Evolutionary conservation across 495 filamentous ascomycete genomes (phyloP).

Genomic region (Rostrohypoxylon terebratum): DNA sequence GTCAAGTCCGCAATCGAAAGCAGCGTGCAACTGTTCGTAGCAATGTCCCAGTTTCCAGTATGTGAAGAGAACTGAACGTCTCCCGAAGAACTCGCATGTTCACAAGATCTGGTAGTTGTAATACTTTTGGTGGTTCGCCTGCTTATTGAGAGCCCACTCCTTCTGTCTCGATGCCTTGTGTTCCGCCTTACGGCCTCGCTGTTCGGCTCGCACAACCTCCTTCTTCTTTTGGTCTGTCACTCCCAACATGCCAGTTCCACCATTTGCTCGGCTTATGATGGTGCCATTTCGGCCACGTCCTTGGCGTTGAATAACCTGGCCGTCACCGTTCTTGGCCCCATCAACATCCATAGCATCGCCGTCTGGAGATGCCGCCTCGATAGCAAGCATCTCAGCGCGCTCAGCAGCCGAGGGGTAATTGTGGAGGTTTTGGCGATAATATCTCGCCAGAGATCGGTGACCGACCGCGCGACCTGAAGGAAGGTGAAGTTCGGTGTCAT

Average conservation of each 20-base stretch:
- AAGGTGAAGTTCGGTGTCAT: conserved; percentile 94
- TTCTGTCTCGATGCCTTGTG: conserved; percentile 57
- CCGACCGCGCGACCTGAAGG: conserved; percentile 90
- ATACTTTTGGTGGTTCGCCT: conserved; percentile 50
- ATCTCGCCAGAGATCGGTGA: conserved; percentile 84
- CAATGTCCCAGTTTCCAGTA: not conserved
- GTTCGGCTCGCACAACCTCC: conserved; percentile 71
- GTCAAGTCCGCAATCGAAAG: conserved; percentile 3
- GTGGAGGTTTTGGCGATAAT: conserved; percentile 93
- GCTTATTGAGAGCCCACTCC: conserved; percentile 46
- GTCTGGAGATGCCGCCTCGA: conserved; percentile 58
- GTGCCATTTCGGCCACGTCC: conserved; percentile 66
- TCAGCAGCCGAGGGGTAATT: conserved; percentile 79
- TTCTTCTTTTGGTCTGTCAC: conserved; percentile 76
- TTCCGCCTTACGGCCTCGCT: conserved; percentile 71
- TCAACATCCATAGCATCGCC: conserved; percentile 51
- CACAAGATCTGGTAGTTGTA: conserved; percentile 50
- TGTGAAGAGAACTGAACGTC: not conserved
- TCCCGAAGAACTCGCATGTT: conserved; percentile 1
- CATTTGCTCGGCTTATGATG: conserved; percentile 70
- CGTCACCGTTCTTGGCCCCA: conserved; percentile 45
- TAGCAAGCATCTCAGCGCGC: conserved; percentile 66
- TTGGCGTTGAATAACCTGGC: conserved; percentile 53
- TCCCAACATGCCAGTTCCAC: conserved; percentile 79
- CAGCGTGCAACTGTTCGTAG: conserved; percentile 6